Evolutionary conservation across 140 eudicot genomes (phyloP).

Genomic region (Anethum foeniculum): DNA sequence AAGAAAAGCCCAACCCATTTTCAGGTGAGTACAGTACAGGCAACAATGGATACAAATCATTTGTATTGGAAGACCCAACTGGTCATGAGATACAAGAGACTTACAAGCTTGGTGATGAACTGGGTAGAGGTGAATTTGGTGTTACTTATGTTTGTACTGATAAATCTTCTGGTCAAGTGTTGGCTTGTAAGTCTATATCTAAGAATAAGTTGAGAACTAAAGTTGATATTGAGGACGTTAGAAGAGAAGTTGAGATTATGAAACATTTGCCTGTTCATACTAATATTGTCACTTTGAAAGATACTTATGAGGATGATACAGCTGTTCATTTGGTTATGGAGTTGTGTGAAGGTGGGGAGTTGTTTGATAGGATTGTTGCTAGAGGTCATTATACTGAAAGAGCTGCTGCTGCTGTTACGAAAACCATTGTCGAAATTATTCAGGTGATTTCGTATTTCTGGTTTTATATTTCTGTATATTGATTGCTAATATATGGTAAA

Average conservation of each 20-base stretch:
- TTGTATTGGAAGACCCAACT: constrained; percentile 70
- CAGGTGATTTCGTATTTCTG: constrained; percentile 44
- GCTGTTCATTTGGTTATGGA: constrained; percentile 99
- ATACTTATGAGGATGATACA: constrained; percentile 81
- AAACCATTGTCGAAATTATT: constrained; percentile 89
- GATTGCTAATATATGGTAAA: neutral
- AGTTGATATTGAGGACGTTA: constrained; percentile 92
- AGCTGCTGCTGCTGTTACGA: constrained; percentile 78
- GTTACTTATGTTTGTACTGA: constrained; percentile 86
- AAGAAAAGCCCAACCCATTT: constrained; percentile 72
- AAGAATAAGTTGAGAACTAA: constrained; percentile 86
- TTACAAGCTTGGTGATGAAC: constrained; percentile 79
- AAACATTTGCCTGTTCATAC: constrained; percentile 77
- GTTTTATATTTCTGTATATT: neutral
- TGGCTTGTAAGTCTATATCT: constrained; percentile 87
- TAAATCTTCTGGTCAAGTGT: constrained; percentile 47
- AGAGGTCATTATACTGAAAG: constrained; percentile 96
- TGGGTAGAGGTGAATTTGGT: constrained; percentile 97
- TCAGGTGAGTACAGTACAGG: constrained; percentile 33
- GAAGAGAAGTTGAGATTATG: constrained; percentile 98
- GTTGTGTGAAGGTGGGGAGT: constrained; percentile 94
- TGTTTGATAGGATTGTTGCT: constrained; percentile 94
- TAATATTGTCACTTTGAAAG: constrained; percentile 78
- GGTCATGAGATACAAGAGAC: constrained; percentile 60
- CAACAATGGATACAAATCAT: constrained; percentile 39